phyloP scores from a whole-genome alignment of 2,329 filamentous ascomycete species.

The Ascochyta fabae region DNA sequence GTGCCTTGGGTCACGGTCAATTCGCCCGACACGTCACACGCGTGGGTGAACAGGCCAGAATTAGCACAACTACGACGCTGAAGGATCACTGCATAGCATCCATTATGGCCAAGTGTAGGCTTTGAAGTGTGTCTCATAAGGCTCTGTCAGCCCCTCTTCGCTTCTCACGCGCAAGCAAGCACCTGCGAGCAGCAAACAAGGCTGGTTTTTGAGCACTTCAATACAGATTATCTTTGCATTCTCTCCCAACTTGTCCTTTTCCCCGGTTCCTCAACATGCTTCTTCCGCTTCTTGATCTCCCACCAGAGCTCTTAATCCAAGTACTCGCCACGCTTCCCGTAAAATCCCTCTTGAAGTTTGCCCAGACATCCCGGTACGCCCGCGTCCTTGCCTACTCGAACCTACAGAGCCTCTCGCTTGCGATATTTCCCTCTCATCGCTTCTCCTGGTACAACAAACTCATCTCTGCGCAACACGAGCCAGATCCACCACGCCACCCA shows the following conservation, averaged over 20 bases:
- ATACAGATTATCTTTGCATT: too few species aligned
- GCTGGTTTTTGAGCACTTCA: background rate
- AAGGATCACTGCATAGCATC: constrained; percentile 5
- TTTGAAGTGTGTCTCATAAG: constrained; percentile 1
- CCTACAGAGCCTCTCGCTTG: constrained; percentile 74
- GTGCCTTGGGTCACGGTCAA: background rate
- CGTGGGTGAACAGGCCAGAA: background rate
- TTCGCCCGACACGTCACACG: constrained; percentile 6
- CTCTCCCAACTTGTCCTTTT: too few species aligned
- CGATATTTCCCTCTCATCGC: constrained; percentile 65
- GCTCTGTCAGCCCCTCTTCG: background rate
- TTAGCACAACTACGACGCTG: constrained; percentile 8
- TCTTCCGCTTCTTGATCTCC: constrained; percentile 31
- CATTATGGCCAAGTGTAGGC: constrained; percentile 2
- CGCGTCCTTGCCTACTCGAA: constrained; percentile 40
- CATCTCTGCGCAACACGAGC: constrained; percentile 19
- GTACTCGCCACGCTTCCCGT: constrained; percentile 44
- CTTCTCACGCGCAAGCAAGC: background rate
- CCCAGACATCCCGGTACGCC: constrained; percentile 36
- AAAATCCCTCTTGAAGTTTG: constrained; percentile 43
- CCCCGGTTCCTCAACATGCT: constrained; percentile 19
- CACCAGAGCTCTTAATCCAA: constrained; percentile 43
- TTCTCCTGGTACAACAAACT: constrained; percentile 62
- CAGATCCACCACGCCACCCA: background rate
- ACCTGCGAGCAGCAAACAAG: background rate